These are phyloP conservation scores for Prunus mongolica DNA, from an alignment of 306 rosid species.

Conservation along the genomic window DNA sequence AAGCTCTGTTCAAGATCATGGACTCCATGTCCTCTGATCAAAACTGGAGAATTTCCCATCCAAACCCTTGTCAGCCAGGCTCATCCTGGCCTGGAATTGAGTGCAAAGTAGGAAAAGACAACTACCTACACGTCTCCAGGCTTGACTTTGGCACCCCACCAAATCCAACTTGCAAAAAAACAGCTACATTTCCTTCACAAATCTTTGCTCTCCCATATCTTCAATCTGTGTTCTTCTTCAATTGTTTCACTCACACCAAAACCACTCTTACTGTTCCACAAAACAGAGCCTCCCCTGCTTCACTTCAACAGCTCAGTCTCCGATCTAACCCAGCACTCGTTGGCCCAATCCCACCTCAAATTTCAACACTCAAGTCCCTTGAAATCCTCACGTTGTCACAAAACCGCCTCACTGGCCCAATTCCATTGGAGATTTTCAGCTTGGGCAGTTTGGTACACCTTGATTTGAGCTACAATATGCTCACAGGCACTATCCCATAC, in stretches of 20 bases:
- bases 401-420: slow-evolving; percentile 31
- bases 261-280: slow-evolving; percentile 27
- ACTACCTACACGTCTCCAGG: slow-evolving; percentile 38
- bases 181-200: slow-evolving; percentile 36
- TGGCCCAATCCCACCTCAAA: slow-evolving; percentile 46
- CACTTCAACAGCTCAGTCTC: slow-evolving; percentile 47
- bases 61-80: slow-evolving; percentile 41
- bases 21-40: slow-evolving; percentile 51
- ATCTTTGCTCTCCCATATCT: slow-evolving; percentile 42
- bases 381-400: slow-evolving; percentile 53
- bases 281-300: slow-evolving; percentile 5
- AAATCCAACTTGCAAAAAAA: slow-evolving; percentile 41
- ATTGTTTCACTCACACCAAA: slow-evolving; percentile 39
- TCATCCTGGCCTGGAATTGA: slow-evolving; percentile 48
- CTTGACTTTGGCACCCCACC: slow-evolving; percentile 51
- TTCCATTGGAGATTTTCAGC: slow-evolving; percentile 30
- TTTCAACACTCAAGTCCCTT: slow-evolving; percentile 38
- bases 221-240: slow-evolving; percentile 47
- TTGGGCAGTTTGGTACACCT: slow-evolving; percentile 39
- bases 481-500: slow-evolving; percentile 31
- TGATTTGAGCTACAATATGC: slow-evolving; percentile 51
- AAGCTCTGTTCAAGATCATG: slow-evolving; percentile 48
- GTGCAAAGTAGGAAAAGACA: slow-evolving; percentile 31
- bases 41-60: slow-evolving; percentile 39
- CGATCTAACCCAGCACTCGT: slow-evolving; percentile 39